phyloP scores from a whole-genome alignment of 441 rosid species.

The Biscutella auriculata region DNA sequence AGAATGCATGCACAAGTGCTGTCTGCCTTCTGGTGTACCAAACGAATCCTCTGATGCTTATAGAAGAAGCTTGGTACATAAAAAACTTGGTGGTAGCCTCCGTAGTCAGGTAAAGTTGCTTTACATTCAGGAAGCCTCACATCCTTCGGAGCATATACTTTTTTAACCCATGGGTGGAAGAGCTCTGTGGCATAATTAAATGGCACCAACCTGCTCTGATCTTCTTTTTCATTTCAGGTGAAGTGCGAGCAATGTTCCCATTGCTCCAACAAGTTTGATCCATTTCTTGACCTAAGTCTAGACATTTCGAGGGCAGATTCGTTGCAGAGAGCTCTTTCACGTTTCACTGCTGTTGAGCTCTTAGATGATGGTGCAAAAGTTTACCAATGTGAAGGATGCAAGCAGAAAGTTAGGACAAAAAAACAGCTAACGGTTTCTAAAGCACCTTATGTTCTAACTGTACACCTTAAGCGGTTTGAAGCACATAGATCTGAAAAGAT shows the following conservation, averaged over 20 bases:
- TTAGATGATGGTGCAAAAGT: constrained; percentile 87
- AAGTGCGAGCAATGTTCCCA: constrained; percentile 69
- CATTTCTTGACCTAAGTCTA: constrained; percentile 84
- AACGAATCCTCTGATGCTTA: constrained; percentile 85
- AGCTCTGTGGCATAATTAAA: background rate
- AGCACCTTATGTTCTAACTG: constrained; percentile 72
- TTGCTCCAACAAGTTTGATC: constrained; percentile 82
- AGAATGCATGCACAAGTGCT: constrained; percentile 96
- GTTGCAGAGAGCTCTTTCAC: constrained; percentile 51
- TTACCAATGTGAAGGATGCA: constrained; percentile 81
- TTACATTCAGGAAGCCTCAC: background rate
- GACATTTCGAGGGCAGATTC: constrained; percentile 79
- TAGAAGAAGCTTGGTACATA: constrained; percentile 89
- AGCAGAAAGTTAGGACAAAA: constrained; percentile 69
- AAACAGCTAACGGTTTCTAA: constrained; percentile 83
- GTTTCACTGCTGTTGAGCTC: constrained; percentile 67
- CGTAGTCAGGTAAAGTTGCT: constrained; percentile 64
- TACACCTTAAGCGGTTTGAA: constrained; percentile 85
- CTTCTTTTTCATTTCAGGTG: constrained; percentile 37
- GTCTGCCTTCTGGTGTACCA: constrained; percentile 91
- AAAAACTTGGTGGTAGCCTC: constrained; percentile 87
- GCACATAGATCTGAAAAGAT: constrained; percentile 67
- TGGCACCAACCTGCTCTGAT: background rate
- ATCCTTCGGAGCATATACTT: background rate
- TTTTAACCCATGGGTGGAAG: background rate